Evolutionary conservation across 2,329 filamentous ascomycete species (phyloP).

Genomic region (Pseudocercospora cruenta): DNA sequence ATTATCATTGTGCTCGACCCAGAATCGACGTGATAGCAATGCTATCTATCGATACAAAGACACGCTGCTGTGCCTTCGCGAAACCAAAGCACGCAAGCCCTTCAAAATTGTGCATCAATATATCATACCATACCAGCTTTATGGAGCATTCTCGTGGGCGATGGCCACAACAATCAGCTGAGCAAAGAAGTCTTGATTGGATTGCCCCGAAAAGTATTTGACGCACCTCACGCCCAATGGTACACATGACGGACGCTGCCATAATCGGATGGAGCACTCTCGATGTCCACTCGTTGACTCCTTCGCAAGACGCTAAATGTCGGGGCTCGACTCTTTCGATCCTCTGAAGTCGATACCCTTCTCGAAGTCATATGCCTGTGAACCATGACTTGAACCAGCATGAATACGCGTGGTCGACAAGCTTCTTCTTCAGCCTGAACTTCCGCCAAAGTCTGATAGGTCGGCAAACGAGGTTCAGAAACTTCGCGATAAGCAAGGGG

Average conservation of each 20-base stretch:
- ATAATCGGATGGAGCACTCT: background rate
- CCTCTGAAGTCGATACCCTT: background rate
- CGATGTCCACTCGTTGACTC: background rate
- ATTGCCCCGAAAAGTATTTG: too few species aligned
- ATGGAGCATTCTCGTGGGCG: too few species aligned
- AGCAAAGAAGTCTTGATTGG: too few species aligned
- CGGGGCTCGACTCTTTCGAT: background rate
- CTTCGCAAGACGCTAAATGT: background rate
- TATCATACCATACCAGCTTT: too few species aligned
- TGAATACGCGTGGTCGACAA: background rate
- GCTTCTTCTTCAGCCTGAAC: background rate
- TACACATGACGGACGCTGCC: background rate
- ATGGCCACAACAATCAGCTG: too few species aligned
- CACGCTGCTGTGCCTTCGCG: too few species aligned
- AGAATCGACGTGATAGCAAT: too few species aligned
- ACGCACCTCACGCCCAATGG: too few species aligned
- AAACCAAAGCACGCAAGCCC: too few species aligned
- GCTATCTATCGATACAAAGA: too few species aligned
- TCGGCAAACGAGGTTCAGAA: background rate
- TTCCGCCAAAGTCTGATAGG: background rate
- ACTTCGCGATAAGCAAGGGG: background rate
- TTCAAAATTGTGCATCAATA: too few species aligned
- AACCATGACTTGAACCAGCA: background rate
- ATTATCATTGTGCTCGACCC: too few species aligned
- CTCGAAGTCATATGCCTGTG: background rate